Percentiles rank a stretch among this genome's conserved stretches.
These are phyloP conservation scores for Neopestalotiopsis clavispora DNA, from an alignment of 2,329 filamentous ascomycete genomes.

Conservation along the genomic window DNA sequence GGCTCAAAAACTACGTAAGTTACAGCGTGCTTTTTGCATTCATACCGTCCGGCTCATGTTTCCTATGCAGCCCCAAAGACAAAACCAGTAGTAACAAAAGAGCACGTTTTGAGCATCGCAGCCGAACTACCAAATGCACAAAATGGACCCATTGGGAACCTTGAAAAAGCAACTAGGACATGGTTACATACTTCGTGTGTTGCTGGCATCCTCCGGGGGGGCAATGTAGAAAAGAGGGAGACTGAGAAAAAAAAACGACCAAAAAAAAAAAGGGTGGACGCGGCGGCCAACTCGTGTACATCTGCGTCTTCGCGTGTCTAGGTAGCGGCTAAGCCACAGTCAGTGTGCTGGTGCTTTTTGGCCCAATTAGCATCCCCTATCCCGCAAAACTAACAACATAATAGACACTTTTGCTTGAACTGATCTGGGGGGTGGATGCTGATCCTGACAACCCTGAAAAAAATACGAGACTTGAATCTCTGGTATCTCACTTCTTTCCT, in stretches of 20 bases:
- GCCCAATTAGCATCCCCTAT: constrained; percentile 15
- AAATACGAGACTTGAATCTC: constrained; percentile 14
- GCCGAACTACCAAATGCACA: neutral
- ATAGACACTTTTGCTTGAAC: constrained; percentile 4
- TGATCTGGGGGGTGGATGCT: constrained; percentile 15
- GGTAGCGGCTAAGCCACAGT: constrained; percentile 15
- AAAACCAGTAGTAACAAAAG: neutral
- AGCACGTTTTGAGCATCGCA: neutral
- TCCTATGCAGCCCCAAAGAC: neutral
- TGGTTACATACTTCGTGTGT: neutral
- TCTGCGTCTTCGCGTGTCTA: constrained; percentile 4
- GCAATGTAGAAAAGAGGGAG: neutral
- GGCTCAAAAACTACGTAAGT: neutral
- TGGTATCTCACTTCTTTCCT: constrained; percentile 1
- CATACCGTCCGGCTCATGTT: neutral
- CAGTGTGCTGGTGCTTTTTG: neutral
- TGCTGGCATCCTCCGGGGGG: neutral
- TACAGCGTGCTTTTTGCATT: neutral
- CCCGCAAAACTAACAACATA: constrained; percentile 9
- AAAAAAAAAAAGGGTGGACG: constrained; percentile 9
- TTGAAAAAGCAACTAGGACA: neutral
- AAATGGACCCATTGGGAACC: neutral
- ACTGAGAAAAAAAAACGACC: neutral
- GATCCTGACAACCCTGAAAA: constrained; percentile 19
- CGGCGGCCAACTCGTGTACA: neutral